phyloP scores from a whole-genome alignment of 2,329 filamentous ascomycete species.

The Aspergillus proliferans region DNA sequence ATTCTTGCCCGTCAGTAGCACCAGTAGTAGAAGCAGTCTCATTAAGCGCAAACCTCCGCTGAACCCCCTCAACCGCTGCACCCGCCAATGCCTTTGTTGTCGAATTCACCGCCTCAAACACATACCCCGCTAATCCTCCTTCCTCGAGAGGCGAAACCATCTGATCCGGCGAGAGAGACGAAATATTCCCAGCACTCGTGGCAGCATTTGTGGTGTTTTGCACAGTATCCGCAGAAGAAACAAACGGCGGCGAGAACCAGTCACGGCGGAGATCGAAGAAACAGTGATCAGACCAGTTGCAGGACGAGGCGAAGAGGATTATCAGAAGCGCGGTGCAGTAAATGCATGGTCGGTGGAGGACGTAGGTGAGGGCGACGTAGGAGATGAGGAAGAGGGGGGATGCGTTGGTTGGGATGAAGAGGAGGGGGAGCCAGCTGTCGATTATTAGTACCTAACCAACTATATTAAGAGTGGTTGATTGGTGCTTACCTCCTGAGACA shows the following conservation, averaged over 20 bases:
- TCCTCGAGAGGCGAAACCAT: constrained; percentile 22
- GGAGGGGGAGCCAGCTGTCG: constrained; percentile 71
- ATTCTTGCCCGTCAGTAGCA: constrained; percentile 45
- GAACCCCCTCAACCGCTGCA: constrained; percentile 58
- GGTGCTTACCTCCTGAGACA: constrained; percentile 56
- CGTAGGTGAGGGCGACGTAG: constrained; percentile 89
- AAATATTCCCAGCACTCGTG: background rate
- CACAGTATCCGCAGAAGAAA: constrained; percentile 22
- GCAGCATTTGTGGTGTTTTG: constrained; percentile 1
- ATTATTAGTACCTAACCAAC: background rate
- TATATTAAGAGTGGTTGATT: constrained; percentile 2
- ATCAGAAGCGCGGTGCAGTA: constrained; percentile 96
- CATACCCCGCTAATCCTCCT: constrained; percentile 31
- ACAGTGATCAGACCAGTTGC: constrained; percentile 81
- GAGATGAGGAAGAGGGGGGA: constrained; percentile 79
- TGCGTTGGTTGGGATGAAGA: constrained; percentile 82
- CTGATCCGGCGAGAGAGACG: constrained; percentile 23
- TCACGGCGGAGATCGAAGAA: constrained; percentile 90
- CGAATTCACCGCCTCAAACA: constrained; percentile 54
- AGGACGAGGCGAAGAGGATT: constrained; percentile 87
- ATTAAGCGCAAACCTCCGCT: constrained; percentile 29
- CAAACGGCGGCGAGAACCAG: constrained; percentile 80
- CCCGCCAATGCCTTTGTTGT: constrained; percentile 63
- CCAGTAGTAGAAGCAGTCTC: constrained; percentile 10
- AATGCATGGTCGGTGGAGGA: constrained; percentile 91